A percentile compares a stretch with the other conserved stretches of the same genome.
Conservation (phyloP, 2,329 filamentous ascomycete genomes). For the Colletotrichum sp. region DNA sequence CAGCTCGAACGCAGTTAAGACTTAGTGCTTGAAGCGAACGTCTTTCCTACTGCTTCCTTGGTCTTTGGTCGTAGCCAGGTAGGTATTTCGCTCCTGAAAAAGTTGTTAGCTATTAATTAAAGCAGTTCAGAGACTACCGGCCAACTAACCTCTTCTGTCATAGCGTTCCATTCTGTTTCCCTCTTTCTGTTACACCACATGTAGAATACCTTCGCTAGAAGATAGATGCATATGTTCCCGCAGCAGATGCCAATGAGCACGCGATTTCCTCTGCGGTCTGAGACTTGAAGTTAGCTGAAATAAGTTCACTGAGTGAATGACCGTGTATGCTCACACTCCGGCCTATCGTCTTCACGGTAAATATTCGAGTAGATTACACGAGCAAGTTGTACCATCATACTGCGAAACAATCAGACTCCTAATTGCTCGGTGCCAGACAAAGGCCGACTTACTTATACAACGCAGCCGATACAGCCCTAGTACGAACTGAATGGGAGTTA, state of each 20-base stretch:
- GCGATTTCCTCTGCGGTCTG: constrained; percentile 20
- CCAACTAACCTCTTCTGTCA: constrained; percentile 41
- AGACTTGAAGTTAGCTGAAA: not conserved
- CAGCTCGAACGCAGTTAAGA: too few species aligned
- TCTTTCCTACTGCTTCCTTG: constrained; percentile 19
- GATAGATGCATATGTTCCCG: constrained; percentile 36
- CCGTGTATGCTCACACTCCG: constrained; percentile 32
- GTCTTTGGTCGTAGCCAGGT: constrained; percentile 20
- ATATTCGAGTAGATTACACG: constrained; percentile 52
- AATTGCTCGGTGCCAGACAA: not conserved
- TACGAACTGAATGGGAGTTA: constrained; percentile 67
- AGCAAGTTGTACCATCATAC: constrained; percentile 50
- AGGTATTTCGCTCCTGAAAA: not conserved
- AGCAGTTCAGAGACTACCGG: not conserved
- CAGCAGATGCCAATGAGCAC: constrained; percentile 26
- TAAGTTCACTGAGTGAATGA: not conserved
- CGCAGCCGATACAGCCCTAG: constrained; percentile 65
- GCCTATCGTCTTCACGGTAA: constrained; percentile 51
- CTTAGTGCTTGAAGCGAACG: constrained; percentile 16
- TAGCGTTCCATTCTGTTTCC: constrained; percentile 51
- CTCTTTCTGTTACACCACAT: constrained; percentile 50
- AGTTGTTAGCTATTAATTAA: not conserved
- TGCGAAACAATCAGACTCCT: not conserved
- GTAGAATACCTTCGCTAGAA: constrained; percentile 59
- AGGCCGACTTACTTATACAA: constrained; percentile 54